These are phyloP conservation scores for Hydnomerulius pinastri DNA, from an alignment of 768 basidiomycete species.

Conservation along the genomic window DNA sequence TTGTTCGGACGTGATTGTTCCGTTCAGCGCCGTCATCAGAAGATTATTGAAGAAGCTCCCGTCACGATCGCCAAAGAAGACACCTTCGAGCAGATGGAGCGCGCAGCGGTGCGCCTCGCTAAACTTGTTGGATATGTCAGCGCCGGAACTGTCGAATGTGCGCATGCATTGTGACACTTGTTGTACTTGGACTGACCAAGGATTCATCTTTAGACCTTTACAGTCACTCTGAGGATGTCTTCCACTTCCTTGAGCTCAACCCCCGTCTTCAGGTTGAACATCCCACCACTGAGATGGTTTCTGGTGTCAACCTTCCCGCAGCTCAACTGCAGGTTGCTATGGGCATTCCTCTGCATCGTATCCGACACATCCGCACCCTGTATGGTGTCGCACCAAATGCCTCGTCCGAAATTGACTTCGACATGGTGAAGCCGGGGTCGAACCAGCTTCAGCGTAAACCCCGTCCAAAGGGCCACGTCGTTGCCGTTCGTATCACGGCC, in stretches of 20 bases:
- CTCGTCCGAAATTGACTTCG: conserved; percentile 93
- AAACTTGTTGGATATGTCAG: conserved; percentile 99
- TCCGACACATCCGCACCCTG: conserved; percentile 92
- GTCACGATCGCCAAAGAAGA: conserved; percentile 94
- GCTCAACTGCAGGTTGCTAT: conserved; percentile 97
- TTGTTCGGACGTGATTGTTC: conserved; percentile 99
- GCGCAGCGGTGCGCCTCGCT: conserved; percentile 97
- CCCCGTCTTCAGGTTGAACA: conserved; percentile 99
- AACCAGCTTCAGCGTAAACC: conserved; percentile 92
- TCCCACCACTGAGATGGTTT: conserved; percentile 99
- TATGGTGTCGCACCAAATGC: conserved; percentile 93
- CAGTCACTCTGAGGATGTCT: conserved; percentile 88
- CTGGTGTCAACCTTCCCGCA: conserved; percentile 96
- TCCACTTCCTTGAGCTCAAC: conserved; percentile 98
- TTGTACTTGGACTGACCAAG: too few species aligned
- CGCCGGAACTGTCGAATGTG: conserved; percentile 98
- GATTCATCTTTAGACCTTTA: conserved; percentile 73
- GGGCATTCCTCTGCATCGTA: conserved; percentile 95
- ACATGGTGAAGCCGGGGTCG: conserved; percentile 87
- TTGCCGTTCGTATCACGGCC: conserved; percentile 98
- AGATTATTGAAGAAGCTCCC: conserved; percentile 99
- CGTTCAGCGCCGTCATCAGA: conserved; percentile 98
- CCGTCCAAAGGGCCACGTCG: conserved; percentile 95
- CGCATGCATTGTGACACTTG: too few species aligned
- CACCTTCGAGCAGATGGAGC: conserved; percentile 97